phyloP scores from a whole-genome alignment of 768 basidiomycete species.

The Boletellus sp. region DNA sequence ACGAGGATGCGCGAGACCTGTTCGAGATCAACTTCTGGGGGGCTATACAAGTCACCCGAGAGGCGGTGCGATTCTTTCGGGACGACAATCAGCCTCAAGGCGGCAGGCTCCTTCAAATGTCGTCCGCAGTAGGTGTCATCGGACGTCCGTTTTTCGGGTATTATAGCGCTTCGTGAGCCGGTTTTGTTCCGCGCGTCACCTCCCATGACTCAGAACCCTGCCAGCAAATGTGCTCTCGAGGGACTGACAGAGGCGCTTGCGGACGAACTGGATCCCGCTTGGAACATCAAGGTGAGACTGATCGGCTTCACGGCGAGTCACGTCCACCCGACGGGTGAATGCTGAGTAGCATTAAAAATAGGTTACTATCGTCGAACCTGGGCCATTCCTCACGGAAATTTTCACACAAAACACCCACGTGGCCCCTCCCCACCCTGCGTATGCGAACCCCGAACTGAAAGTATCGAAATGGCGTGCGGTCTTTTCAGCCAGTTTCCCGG shows the following conservation, averaged over 20 bases:
- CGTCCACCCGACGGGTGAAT: background rate
- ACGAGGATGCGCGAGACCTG: constrained; percentile 29
- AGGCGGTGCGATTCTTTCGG: constrained; percentile 34
- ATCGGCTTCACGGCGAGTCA: too few relatives aligned
- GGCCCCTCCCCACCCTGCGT: constrained; percentile 15
- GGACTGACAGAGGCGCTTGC: constrained; percentile 25
- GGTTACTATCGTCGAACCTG: constrained; percentile 6
- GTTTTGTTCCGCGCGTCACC: background rate
- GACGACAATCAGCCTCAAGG: constrained; percentile 35
- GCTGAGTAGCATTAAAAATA: background rate
- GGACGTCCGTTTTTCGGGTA: constrained; percentile 9
- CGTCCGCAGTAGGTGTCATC: constrained; percentile 25
- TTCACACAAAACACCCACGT: background rate
- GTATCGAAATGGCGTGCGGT: constrained; percentile 7
- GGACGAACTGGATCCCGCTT: constrained; percentile 24
- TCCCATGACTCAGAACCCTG: background rate
- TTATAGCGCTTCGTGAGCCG: constrained; percentile 27
- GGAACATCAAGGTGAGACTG: constrained; percentile 19
- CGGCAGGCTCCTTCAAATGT: constrained; percentile 35
- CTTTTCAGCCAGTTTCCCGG: background rate
- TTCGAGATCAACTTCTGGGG: constrained; percentile 41
- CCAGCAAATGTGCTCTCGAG: constrained; percentile 25
- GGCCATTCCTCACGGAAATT: constrained; percentile 17
- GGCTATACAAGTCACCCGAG: constrained; percentile 28
- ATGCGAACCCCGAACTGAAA: constrained; percentile 11